Evolutionary conservation across 352 stramenopile species (phyloP).

Genomic region (Globisporangium canariense): DNA sequence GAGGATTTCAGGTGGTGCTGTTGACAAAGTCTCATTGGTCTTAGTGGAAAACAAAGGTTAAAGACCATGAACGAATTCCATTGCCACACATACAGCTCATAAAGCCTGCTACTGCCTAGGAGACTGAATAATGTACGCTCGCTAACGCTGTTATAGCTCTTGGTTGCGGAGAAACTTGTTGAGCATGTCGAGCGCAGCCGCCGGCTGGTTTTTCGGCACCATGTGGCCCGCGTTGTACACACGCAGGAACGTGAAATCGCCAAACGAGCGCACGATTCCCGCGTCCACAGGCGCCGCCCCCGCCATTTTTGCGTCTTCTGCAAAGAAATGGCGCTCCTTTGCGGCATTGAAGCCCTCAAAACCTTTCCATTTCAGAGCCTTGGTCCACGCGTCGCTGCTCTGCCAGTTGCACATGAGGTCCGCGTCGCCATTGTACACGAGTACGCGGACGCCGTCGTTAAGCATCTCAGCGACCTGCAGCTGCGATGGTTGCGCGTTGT

Average conservation of each 20-base stretch:
- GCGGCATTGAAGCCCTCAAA: constrained; percentile 60
- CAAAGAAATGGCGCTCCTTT: constrained; percentile 10
- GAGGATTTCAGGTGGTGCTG: neutral
- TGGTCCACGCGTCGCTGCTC: constrained; percentile 89
- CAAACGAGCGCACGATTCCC: constrained; percentile 38
- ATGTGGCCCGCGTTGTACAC: constrained; percentile 94
- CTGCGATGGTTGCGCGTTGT: constrained; percentile 10
- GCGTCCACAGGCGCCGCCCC: neutral
- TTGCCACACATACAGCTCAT: too few relatives aligned
- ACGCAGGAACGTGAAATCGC: constrained; percentile 89
- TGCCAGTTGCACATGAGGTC: constrained; percentile 96
- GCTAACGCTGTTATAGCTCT: neutral
- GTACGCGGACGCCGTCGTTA: constrained; percentile 35
- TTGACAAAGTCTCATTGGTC: too few relatives aligned
- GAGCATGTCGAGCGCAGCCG: constrained; percentile 88
- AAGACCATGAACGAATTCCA: too few relatives aligned
- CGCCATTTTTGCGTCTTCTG: neutral
- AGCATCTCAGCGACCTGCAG: constrained; percentile 62
- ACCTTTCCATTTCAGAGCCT: constrained; percentile 83
- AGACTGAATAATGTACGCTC: too few relatives aligned
- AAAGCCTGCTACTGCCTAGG: too few relatives aligned
- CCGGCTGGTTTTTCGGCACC: constrained; percentile 90
- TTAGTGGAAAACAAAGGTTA: too few relatives aligned
- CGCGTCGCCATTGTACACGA: constrained; percentile 92
- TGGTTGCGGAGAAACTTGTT: constrained; percentile 73